Conservation (phyloP, 164 flowering plant species). For the Dillenia turbinata region DNA sequence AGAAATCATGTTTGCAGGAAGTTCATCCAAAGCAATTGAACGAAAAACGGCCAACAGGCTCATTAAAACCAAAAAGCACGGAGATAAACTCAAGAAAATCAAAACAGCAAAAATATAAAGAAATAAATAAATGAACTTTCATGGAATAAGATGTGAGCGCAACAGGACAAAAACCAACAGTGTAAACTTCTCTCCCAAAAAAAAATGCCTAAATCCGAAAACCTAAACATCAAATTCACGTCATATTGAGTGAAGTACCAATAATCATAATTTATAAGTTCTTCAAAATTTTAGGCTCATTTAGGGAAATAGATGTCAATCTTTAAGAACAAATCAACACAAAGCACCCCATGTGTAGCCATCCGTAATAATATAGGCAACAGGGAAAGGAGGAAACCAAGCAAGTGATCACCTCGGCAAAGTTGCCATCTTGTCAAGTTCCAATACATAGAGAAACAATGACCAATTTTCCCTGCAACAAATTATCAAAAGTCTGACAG, state of each 20-base stretch:
- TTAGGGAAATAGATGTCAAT: background rate
- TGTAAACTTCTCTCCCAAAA: no score
- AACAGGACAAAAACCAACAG: no score
- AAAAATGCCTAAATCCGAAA: no score
- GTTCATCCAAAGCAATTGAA: background rate
- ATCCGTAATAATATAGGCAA: constrained; percentile 6
- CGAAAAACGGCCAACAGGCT: background rate
- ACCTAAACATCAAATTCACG: no score
- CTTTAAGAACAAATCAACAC: background rate
- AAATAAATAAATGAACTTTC: no score
- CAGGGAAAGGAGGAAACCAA: constrained; percentile 10
- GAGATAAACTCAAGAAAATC: no score
- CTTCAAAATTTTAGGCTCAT: background rate
- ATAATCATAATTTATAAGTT: background rate
- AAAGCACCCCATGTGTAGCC: constrained; percentile 1
- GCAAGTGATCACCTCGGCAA: constrained; percentile 5
- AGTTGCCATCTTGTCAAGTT: background rate
- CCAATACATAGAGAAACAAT: no score
- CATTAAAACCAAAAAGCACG: background rate
- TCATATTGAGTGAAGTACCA: background rate
- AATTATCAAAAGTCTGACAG: no score
- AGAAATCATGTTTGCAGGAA: constrained; percentile 9
- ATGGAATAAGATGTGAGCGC: no score
- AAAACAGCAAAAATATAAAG: no score
- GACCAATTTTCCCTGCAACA: no score